Conservation (phyloP, 768 basidiomycete species). For the Amylocystis lapponica region DNA sequence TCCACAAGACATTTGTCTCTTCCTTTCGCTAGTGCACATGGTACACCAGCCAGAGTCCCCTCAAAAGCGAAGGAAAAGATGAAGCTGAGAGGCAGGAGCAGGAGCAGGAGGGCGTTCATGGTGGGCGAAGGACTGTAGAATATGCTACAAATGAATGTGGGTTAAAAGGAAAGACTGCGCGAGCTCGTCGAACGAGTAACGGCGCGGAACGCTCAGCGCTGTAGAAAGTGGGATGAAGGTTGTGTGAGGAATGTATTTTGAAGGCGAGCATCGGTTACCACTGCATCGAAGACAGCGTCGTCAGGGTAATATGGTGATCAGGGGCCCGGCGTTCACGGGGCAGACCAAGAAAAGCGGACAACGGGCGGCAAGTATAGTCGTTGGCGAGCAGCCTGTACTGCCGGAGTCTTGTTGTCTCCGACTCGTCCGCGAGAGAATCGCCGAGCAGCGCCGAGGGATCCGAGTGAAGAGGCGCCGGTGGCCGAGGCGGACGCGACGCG, state of each 20-base stretch:
- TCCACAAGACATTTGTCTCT: no score
- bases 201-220: slow-evolving; percentile 3
- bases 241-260: not conserved
- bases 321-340: no score
- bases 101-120: slow-evolving; percentile 21
- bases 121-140: not conserved
- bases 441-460: no score
- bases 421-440: no score
- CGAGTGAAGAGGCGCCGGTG: no score
- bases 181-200: slow-evolving; percentile 5
- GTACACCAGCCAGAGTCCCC: no score
- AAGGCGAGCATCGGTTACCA: not conserved
- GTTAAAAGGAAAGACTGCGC: slow-evolving; percentile 9
- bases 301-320: slow-evolving; percentile 2
- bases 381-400: not conserved
- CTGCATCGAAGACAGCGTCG: not conserved
- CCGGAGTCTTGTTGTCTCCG: no score
- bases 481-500: not conserved
- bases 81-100: slow-evolving; percentile 19
- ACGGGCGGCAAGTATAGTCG: not conserved
- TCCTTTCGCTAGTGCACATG: no score
- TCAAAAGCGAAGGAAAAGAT: slow-evolving; percentile 14
- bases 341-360: no score
- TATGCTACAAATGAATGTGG: slow-evolving; percentile 17
- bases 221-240: slow-evolving; percentile 5